phyloP scores from a whole-genome alignment of 805 yeast species.

The Candida ficus region DNA sequence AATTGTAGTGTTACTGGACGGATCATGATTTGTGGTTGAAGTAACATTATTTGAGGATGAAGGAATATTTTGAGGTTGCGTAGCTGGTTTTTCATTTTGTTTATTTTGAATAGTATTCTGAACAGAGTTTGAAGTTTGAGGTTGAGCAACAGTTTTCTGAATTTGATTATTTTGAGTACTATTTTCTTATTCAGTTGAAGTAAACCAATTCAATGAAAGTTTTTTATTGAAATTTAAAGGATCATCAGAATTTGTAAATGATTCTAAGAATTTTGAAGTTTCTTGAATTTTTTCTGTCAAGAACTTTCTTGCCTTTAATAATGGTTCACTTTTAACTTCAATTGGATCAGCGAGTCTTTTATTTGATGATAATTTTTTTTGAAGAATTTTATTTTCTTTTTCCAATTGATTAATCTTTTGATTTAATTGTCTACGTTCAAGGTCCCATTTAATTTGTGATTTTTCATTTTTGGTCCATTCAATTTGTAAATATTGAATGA shows the following conservation, averaged over 20 bases:
- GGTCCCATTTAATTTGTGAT: neutral
- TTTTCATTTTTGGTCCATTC: neutral
- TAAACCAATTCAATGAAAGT: neutral
- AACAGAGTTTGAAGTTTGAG: too few relatives aligned
- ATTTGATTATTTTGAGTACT: too few relatives aligned
- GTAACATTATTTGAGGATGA: too few relatives aligned
- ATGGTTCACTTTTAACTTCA: neutral
- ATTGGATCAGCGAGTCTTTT: neutral
- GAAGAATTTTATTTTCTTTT: neutral
- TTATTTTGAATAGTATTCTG: too few relatives aligned
- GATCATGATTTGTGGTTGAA: too few relatives aligned
- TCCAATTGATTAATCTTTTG: neutral
- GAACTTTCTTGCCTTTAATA: neutral
- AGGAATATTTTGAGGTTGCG: too few relatives aligned
- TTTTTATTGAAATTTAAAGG: neutral
- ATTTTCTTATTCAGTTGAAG: too few relatives aligned
- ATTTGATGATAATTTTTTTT: neutral
- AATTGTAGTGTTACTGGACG: too few relatives aligned
- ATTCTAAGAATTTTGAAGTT: neutral
- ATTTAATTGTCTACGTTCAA: neutral
- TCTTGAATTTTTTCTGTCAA: neutral
- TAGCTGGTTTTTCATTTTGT: too few relatives aligned
- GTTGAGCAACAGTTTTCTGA: too few relatives aligned
- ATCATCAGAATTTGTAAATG: neutral
- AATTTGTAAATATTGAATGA: neutral